Percentiles rank a stretch among this genome's conserved stretches.
phyloP scores from a whole-genome alignment of 2,329 filamentous ascomycete species.

The Curvularia verruculosa region DNA sequence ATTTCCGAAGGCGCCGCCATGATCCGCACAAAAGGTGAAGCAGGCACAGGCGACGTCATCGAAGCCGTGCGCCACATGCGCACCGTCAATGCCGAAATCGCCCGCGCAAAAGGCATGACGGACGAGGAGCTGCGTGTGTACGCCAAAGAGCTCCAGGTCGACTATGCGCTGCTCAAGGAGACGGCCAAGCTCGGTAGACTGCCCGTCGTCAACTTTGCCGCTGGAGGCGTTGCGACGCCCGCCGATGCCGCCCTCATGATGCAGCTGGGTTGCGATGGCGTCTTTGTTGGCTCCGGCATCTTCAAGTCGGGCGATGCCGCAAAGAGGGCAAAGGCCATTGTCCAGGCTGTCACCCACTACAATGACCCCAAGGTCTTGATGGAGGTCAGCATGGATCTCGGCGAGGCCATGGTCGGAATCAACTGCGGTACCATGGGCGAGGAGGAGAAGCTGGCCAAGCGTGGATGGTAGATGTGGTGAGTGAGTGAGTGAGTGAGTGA shows the following conservation, averaged over 20 bases:
- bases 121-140: constrained; percentile 78
- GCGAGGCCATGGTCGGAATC: constrained; percentile 98
- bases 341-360: constrained; percentile 91
- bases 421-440: constrained; percentile 80
- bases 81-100: constrained; percentile 83
- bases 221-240: constrained; percentile 98
- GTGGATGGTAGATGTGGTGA: constrained; percentile 70
- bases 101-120: constrained; percentile 67
- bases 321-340: constrained; percentile 91
- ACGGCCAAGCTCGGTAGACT: constrained; percentile 85
- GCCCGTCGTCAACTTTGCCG: constrained; percentile 97
- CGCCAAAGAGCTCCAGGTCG: constrained; percentile 80
- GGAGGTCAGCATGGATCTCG: constrained; percentile 83
- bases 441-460: constrained; percentile 79
- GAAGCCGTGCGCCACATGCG: constrained; percentile 97
- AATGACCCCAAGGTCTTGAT: constrained; percentile 84
- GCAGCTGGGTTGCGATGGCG: constrained; percentile 97
- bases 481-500: not conserved
- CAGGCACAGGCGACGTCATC: constrained; percentile 94
- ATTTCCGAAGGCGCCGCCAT: constrained; percentile 95
- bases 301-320: constrained; percentile 95
- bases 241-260: constrained; percentile 98
- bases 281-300: constrained; percentile 95
- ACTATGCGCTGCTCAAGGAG: constrained; percentile 80
- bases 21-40: constrained; percentile 99